A percentile compares a stretch with the other conserved stretches of the same genome.
phyloP scores from a whole-genome alignment of 345 rosid species.

The Populus ilicifolia region DNA sequence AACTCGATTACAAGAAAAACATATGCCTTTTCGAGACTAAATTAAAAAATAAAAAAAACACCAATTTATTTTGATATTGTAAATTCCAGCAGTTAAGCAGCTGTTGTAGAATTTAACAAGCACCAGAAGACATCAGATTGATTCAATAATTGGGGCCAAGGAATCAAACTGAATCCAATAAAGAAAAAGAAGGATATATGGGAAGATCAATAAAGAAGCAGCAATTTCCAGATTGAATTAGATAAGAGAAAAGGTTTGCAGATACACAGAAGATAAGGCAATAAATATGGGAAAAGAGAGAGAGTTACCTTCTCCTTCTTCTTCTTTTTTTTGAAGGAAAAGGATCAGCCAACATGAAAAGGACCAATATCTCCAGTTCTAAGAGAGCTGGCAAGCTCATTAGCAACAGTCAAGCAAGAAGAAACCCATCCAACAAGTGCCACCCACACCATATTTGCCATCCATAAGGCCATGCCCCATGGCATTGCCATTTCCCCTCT shows the following conservation, averaged over 20 bases:
- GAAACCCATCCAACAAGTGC: slow-evolving; percentile 70
- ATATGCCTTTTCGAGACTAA: no score
- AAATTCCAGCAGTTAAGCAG: not conserved
- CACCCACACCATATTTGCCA: slow-evolving; percentile 63
- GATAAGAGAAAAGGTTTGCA: not conserved
- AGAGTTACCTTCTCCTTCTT: not conserved
- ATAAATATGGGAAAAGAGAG: not conserved
- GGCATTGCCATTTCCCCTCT: slow-evolving; percentile 54
- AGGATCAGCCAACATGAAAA: slow-evolving; percentile 57
- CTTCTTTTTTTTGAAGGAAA: no score
- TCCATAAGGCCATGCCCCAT: slow-evolving; percentile 50
- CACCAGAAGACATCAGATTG: not conserved
- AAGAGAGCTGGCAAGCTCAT: slow-evolving; percentile 69
- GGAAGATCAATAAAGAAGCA: not conserved
- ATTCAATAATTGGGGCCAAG: not conserved
- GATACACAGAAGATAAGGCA: not conserved
- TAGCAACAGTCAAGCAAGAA: slow-evolving; percentile 79
- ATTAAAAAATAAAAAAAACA: not conserved
- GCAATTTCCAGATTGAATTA: not conserved
- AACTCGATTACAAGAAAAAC: no score
- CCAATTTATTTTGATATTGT: not conserved
- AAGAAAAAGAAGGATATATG: not conserved
- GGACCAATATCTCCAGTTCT: slow-evolving; percentile 86
- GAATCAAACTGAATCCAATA: not conserved
- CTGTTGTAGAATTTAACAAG: not conserved